Conservation (phyloP, 768 basidiomycete species). For the Botryobasidium botryosum region DNA sequence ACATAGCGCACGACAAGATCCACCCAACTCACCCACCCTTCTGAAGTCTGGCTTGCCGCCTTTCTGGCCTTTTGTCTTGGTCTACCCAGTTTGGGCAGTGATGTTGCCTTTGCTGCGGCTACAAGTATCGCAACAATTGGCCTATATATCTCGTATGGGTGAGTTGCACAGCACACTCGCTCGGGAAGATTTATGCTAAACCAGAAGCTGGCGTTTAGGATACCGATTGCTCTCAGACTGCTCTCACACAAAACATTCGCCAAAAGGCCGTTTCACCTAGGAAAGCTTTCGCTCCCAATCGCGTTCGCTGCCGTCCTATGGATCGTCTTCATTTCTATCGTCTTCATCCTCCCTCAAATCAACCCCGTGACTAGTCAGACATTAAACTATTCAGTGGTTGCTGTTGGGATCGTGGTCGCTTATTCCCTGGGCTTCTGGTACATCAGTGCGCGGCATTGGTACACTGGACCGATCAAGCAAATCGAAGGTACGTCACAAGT, state of each 20-base stretch:
- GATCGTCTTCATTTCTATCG: constrained; percentile 58
- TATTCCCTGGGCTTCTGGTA: constrained; percentile 58
- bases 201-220: constrained; percentile 23
- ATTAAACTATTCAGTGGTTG: constrained; percentile 59
- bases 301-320: constrained; percentile 41
- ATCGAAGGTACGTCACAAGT: constrained; percentile 30
- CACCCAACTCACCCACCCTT: background rate
- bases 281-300: constrained; percentile 42
- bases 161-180: constrained; percentile 7
- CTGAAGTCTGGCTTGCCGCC: constrained; percentile 59
- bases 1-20: background rate
- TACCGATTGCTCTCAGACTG: constrained; percentile 53
- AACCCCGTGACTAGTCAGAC: constrained; percentile 58
- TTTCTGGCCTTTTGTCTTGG: constrained; percentile 59
- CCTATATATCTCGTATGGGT: constrained; percentile 58
- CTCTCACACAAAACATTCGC: constrained; percentile 41
- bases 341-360: constrained; percentile 52
- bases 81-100: constrained; percentile 53
- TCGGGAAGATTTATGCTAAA: background rate
- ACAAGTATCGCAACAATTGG: constrained; percentile 36
- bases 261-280: constrained; percentile 58
- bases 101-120: constrained; percentile 46
- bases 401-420: constrained; percentile 50
- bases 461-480: constrained; percentile 50
- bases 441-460: constrained; percentile 55